Evolutionary conservation across 2,329 filamentous ascomycete genomes (phyloP).

Genomic region (Stromatinia cepivora): DNA sequence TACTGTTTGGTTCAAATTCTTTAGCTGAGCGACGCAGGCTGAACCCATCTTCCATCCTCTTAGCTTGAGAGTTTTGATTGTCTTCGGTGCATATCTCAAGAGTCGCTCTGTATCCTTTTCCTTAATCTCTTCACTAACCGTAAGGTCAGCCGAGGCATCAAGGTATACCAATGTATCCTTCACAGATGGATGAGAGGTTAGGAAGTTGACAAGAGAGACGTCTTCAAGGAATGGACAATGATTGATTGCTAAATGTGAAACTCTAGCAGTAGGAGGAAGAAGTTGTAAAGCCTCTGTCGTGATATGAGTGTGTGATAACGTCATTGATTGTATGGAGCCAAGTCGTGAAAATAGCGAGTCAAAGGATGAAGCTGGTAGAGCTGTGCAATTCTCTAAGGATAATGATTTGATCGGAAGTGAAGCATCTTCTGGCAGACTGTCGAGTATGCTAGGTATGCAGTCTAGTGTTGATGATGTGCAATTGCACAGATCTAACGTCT

Average conservation of each 20-base stretch:
- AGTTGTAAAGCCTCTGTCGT: constrained; percentile 66
- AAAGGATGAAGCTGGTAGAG: constrained; percentile 9
- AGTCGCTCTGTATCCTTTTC: constrained; percentile 12
- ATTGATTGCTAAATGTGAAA: constrained; percentile 74
- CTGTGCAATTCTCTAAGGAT: constrained; percentile 16
- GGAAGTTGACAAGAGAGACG: constrained; percentile 65
- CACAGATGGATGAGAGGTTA: constrained; percentile 55
- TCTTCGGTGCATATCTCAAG: constrained; percentile 7
- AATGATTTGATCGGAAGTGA: constrained; percentile 17
- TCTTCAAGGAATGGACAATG: constrained; percentile 70
- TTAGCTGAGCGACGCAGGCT: constrained; percentile 6
- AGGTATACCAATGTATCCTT: constrained; percentile 19
- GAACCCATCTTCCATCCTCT: constrained; percentile 20
- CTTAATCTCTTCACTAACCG: constrained; percentile 6
- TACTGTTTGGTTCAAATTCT: neutral
- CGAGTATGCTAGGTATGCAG: constrained; percentile 5
- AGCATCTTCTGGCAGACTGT: neutral
- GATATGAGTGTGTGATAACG: constrained; percentile 67
- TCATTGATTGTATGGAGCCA: constrained; percentile 13
- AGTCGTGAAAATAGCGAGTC: constrained; percentile 18
- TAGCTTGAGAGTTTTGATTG: constrained; percentile 18
- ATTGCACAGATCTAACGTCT: constrained; percentile 19
- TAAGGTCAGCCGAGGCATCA: neutral
- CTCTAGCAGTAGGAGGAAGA: constrained; percentile 65
- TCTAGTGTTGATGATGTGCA: constrained; percentile 17